Base-by-base conservation (phyloP, 352 stramenopile species). In the Phytophthora cactorum region DNA sequence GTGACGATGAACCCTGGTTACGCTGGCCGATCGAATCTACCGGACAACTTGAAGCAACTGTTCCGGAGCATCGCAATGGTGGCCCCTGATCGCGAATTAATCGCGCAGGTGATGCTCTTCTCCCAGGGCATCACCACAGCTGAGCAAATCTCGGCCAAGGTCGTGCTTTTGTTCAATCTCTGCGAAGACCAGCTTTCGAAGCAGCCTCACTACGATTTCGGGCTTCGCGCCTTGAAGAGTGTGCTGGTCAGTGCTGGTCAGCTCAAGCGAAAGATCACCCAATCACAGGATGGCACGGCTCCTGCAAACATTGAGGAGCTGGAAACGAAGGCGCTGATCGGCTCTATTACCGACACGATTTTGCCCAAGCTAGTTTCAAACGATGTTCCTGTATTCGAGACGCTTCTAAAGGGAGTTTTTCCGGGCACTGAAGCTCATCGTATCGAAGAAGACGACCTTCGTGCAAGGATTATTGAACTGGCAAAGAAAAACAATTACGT, bases 1-100 rank as follows among this genome's bases (percentile, higher is more conserved):
- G 97, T 99, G 34, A 99, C 98, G 14, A 99, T 99, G 98, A 99
- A 99, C 77, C 98, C 98, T 38, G 97, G 96, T 27, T 99, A 99
- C 77, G 98, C 98, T 57, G 98, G 98, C 10, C 89, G 98, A 66
- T 98, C 93, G 8, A 98, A 99, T 70, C 69, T 99, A 41, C 96
- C 96, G 0, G 97, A 99, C 74, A 99, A 99, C 77, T 82, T 99
- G 54, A 99, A 99, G 79, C 97, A 98, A 58, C 83, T 99, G 2
- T 99, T 99, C 89, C 86, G 98, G 9, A 98, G 98, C 56, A 98
- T 99, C 59, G 98, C 98, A 5, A 99, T 99, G 98, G 97, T 99
- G 65, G 93, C 98, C 11, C 98, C 98, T 29, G 98, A 99, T 81
- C 83, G 97, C 11, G 97, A 99, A 58, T 75, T 99, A 38, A 99